Percentiles rank a stretch among this genome's conserved stretches.
These are phyloP conservation scores for Fusarium sp. DNA, from an alignment of 2,329 filamentous ascomycete species.

Conservation along the genomic window DNA sequence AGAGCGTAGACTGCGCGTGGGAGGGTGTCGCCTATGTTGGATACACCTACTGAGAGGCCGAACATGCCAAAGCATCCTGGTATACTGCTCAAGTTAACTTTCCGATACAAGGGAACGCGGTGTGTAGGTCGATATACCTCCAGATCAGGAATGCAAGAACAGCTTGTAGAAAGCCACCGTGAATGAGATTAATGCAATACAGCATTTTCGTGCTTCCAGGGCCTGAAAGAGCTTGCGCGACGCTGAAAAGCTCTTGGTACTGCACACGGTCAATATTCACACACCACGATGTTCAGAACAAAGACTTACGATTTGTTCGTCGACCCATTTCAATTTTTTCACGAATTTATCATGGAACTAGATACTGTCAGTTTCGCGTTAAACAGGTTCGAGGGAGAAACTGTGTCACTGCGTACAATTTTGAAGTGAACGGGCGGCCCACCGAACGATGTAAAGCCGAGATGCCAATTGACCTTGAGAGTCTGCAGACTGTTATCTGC, in stretches of 20 bases:
- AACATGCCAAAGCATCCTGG: conserved; percentile 79
- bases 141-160: conserved; percentile 71
- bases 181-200: conserved; percentile 74
- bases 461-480: conserved; percentile 25
- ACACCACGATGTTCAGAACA: accelerated
- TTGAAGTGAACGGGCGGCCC: conserved; percentile 36
- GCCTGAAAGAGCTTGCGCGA: conserved; percentile 74
- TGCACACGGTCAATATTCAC: conserved; percentile 43
- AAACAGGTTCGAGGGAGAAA: not conserved
- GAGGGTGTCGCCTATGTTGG: conserved; percentile 67
- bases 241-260: conserved; percentile 78
- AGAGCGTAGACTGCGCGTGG: conserved; percentile 74
- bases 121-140: conserved; percentile 63
- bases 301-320: conserved; percentile 69
- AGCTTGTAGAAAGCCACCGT: conserved; percentile 68
- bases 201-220: conserved; percentile 78
- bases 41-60: conserved; percentile 72
- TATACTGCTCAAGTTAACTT: conserved; percentile 57
- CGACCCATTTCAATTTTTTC: conserved; percentile 69
- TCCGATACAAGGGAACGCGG: too few relatives aligned
- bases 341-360: conserved; percentile 63
- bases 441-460: conserved; percentile 25
- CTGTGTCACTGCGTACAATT: not conserved
- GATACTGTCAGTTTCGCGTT: accelerated
- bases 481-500: conserved; percentile 11